A percentile compares a stretch with the other conserved stretches of the same genome.
Evolutionary conservation across 352 stramenopile genomes (phyloP).

Genomic region (Globisporangium uncinulatum): DNA sequence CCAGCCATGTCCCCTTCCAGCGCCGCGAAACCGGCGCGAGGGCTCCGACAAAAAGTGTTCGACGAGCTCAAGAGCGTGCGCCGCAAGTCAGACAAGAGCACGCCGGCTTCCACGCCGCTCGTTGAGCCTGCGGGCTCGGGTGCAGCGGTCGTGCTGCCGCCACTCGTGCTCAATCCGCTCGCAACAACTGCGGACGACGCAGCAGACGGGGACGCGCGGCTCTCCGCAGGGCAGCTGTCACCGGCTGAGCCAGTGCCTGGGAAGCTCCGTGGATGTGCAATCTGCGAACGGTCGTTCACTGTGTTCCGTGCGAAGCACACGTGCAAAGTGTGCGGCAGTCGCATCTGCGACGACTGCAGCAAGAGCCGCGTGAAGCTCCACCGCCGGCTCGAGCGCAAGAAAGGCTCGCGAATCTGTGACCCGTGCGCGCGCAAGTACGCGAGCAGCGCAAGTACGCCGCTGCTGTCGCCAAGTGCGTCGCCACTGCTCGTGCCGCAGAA

Average conservation of each 20-base stretch:
- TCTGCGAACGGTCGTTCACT: conserved; percentile 69
- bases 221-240: conserved; percentile 11
- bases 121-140: conserved; percentile 16
- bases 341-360: conserved; percentile 81
- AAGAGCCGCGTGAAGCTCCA: conserved; percentile 78
- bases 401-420: conserved; percentile 68
- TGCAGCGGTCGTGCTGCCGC: conserved; percentile 9
- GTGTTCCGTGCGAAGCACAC: conserved; percentile 81
- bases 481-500: conserved; percentile 18
- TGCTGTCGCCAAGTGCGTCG: conserved; percentile 22
- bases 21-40: conserved; percentile 13
- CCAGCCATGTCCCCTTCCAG: not conserved
- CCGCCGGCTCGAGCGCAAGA: conserved; percentile 55
- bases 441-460: conserved; percentile 21
- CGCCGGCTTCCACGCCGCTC: conserved; percentile 16
- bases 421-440: conserved; percentile 56
- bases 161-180: conserved; percentile 25
- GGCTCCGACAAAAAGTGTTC: conserved; percentile 51
- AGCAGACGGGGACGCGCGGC: conserved; percentile 1
- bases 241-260: conserved; percentile 1
- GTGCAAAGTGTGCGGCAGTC: conserved; percentile 62
- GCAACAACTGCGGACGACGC: not conserved
- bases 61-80: conserved; percentile 68
- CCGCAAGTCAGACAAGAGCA: conserved; percentile 22
- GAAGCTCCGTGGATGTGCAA: conserved; percentile 33